These are phyloP conservation scores for Purpureocillium takamizusanense DNA, from an alignment of 2,329 filamentous ascomycete species.

Conservation along the genomic window DNA sequence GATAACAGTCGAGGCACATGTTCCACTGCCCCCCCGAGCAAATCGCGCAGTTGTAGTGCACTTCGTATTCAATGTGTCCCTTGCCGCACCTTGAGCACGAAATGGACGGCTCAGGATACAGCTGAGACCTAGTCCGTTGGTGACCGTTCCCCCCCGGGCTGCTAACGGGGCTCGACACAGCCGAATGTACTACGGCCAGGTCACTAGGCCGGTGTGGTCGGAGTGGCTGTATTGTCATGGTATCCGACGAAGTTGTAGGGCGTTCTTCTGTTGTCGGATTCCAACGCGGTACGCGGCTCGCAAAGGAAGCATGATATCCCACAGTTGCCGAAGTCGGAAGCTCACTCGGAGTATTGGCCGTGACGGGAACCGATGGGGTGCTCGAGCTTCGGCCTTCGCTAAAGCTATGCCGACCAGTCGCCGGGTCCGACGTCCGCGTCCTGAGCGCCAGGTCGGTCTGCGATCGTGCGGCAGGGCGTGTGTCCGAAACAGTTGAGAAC, in stretches of 20 bases:
- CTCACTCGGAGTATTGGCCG: constrained; percentile 13
- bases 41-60: constrained; percentile 73
- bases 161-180: constrained; percentile 19
- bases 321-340: constrained; percentile 7
- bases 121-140: constrained; percentile 34
- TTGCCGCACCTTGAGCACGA: constrained; percentile 63
- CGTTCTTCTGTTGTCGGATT: constrained; percentile 5
- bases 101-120: constrained; percentile 63
- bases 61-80: constrained; percentile 68
- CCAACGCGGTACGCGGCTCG: constrained; percentile 23
- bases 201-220: constrained; percentile 28
- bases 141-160: constrained; percentile 24
- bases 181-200: constrained; percentile 26
- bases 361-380: constrained; percentile 20
- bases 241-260: constrained; percentile 10
- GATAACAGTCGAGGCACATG: constrained; percentile 75
- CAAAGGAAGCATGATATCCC: constrained; percentile 24
- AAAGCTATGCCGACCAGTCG: constrained; percentile 27
- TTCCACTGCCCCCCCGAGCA: constrained; percentile 68
- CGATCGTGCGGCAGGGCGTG: constrained; percentile 48
- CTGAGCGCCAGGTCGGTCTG: constrained; percentile 52
- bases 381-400: constrained; percentile 33
- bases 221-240: constrained; percentile 9
- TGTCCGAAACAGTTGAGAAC: constrained; percentile 29
- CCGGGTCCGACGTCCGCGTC: constrained; percentile 28